Percentiles rank a stretch among this genome's conserved stretches.
Conservation (phyloP, 176 grass and related monocot genomes). For the Puya raimondii region DNA sequence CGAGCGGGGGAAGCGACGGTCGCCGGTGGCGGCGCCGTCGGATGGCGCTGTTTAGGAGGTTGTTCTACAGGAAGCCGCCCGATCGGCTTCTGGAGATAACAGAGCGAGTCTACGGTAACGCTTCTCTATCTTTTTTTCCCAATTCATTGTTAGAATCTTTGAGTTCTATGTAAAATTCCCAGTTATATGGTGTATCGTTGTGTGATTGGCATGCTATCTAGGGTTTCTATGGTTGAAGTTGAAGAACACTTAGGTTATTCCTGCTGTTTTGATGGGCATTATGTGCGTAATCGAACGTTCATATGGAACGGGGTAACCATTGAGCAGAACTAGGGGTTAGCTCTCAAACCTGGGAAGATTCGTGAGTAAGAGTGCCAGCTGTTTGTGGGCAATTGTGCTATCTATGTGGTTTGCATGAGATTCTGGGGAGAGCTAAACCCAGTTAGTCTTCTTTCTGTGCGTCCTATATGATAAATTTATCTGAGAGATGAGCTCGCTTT, state of each 20-base stretch:
- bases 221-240: neutral
- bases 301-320: neutral
- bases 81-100: slow-evolving; percentile 97
- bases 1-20: slow-evolving; percentile 21
- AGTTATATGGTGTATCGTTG: neutral
- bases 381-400: too few species aligned
- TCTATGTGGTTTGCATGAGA: too few species aligned
- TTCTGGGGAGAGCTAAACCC: too few species aligned
- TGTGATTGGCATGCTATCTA: slow-evolving; percentile 1
- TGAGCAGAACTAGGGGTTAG: neutral
- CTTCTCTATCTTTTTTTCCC: neutral
- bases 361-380: neutral
- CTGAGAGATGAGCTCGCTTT: too few species aligned
- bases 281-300: neutral
- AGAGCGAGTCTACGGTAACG: slow-evolving; percentile 82
- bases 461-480: too few species aligned
- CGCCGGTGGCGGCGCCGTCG: slow-evolving; percentile 44
- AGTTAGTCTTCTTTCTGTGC: too few species aligned
- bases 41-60: slow-evolving; percentile 95
- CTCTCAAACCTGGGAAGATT: neutral
- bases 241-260: neutral
- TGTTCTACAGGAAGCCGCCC: slow-evolving; percentile 83
- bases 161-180: slow-evolving; percentile 1
- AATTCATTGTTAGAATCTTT: neutral
- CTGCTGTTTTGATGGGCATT: neutral